Evolutionary conservation across 2,329 filamentous ascomycete species (phyloP).

Genomic region (Colletotrichum tofieldiae): DNA sequence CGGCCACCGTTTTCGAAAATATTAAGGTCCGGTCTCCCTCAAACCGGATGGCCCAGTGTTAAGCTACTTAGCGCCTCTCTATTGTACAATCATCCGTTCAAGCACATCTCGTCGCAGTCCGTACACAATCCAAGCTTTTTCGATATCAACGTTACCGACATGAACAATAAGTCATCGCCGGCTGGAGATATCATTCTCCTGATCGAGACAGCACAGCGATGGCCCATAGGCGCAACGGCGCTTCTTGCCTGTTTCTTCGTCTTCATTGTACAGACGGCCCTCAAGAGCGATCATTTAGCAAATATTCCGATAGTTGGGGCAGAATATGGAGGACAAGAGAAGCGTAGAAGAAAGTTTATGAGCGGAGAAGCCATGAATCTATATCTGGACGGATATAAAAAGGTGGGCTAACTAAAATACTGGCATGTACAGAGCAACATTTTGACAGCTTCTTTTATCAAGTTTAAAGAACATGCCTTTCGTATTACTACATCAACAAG

Average conservation of each 20-base stretch:
- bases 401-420: slow-evolving; percentile 39
- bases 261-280: neutral
- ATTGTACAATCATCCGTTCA: no score
- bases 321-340: slow-evolving; percentile 48
- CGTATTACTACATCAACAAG: slow-evolving; percentile 48
- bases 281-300: slow-evolving; percentile 20
- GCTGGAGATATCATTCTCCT: no score
- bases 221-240: slow-evolving; percentile 8
- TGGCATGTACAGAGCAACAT: no score
- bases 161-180: no score
- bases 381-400: slow-evolving; percentile 50
- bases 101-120: no score
- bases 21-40: no score
- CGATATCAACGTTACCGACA: no score
- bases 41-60: no score
- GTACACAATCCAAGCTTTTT: no score
- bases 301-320: slow-evolving; percentile 47
- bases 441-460: neutral
- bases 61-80: no score
- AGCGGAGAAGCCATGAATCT: slow-evolving; percentile 42
- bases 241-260: slow-evolving; percentile 12
- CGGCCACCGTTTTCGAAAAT: no score
- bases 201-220: neutral
- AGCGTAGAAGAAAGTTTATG: slow-evolving; percentile 47
- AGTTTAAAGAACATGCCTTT: slow-evolving; percentile 52